A percentile compares a stretch with the other conserved stretches of the same genome.
phyloP scores from a whole-genome alignment of 1,284 basidiomycete species.

The Cystobasidium sp. region DNA sequence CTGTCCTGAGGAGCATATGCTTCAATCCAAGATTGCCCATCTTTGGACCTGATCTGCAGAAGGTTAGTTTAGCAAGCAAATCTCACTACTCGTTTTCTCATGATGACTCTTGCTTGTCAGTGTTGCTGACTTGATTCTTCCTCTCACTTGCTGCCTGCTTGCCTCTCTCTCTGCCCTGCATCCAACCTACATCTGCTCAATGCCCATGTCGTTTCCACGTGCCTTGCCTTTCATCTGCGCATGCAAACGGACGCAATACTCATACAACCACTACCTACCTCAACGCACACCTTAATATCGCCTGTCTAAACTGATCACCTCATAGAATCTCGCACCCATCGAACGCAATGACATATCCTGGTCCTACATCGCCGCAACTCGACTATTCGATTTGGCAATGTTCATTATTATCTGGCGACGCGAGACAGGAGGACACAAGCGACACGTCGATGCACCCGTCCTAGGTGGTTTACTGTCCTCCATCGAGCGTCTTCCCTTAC shows the following conservation, averaged over 20 bases:
- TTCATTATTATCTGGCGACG: constrained; percentile 45
- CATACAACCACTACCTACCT: neutral
- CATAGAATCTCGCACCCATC: constrained; percentile 49
- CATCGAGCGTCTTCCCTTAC: constrained; percentile 30
- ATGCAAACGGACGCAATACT: neutral
- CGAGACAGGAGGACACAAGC: constrained; percentile 36
- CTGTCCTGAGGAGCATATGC: constrained; percentile 29
- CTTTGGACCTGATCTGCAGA: constrained; percentile 35
- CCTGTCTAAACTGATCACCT: constrained; percentile 18
- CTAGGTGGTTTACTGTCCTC: constrained; percentile 26
- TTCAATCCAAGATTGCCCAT: constrained; percentile 41
- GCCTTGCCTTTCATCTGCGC: neutral
- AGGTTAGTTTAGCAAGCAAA: too few relatives aligned
- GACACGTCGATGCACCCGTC: constrained; percentile 30
- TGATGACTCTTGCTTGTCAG: too few relatives aligned
- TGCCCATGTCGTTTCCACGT: neutral
- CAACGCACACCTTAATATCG: neutral
- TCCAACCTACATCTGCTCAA: constrained; percentile 1
- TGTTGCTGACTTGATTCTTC: neutral
- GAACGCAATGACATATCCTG: constrained; percentile 49
- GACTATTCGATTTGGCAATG: constrained; percentile 45
- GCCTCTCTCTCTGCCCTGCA: neutral
- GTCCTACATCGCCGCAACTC: constrained; percentile 45
- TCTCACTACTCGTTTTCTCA: too few relatives aligned
- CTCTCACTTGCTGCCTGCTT: neutral